Percentiles rank a stretch among this genome's conserved stretches.
Conservation (phyloP, 164 flowering plant genomes). For the Aristolochia fimbriata region DNA sequence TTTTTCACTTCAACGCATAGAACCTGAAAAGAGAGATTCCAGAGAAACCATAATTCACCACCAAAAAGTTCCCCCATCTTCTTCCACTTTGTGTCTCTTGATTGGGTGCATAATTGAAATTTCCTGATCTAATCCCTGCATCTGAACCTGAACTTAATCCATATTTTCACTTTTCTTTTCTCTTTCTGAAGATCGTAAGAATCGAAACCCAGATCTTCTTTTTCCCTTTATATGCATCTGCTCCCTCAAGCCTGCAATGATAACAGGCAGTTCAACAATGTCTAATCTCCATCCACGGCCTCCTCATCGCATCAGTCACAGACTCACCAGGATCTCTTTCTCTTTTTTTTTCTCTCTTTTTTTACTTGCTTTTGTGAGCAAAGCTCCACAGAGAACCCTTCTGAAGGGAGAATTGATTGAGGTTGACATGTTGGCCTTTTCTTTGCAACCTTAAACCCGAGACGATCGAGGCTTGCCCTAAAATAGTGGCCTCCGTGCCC, state of each 20-base stretch:
- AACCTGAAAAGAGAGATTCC: not conserved
- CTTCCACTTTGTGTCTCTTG: not conserved
- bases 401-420: not conserved
- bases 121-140: not conserved
- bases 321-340: no score
- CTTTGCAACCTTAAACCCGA: constrained; percentile 1
- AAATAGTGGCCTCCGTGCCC: no score
- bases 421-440: constrained; percentile 3
- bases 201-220: not conserved
- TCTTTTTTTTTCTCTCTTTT: no score
- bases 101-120: not conserved
- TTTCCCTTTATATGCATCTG: no score
- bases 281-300: not conserved
- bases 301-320: no score
- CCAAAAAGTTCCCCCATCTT: not conserved
- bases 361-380: not conserved
- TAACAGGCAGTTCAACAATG: not conserved
- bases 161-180: not conserved
- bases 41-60: not conserved
- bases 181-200: not conserved
- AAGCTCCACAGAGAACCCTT: not conserved
- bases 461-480: not conserved
- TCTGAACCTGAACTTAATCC: not conserved
- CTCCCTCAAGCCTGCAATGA: no score
- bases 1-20: not conserved